Percentiles rank a stretch among this genome's conserved stretches.
Conservation (phyloP, 148 eudicot species). For the Amaranthus hypochondriacus region DNA sequence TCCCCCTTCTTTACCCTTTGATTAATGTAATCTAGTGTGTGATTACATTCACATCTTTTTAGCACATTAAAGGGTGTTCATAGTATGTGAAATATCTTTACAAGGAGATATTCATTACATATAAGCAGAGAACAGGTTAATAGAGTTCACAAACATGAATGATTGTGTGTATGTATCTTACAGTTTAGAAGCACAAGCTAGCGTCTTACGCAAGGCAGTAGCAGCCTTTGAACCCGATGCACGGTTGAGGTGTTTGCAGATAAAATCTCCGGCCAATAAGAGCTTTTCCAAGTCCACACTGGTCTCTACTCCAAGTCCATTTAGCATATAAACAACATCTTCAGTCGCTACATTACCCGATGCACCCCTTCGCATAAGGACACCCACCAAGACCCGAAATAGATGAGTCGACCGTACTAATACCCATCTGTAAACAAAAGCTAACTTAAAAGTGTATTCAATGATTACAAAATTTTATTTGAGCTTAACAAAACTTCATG, state of each 20-base stretch:
- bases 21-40: no score
- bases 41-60: no score
- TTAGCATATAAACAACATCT: slow-evolving; percentile 90
- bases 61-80: no score
- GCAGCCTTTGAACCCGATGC: slow-evolving; percentile 79
- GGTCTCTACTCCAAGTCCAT: slow-evolving; percentile 74
- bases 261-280: slow-evolving; percentile 69
- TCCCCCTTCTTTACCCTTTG: no score
- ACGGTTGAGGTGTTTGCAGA: slow-evolving; percentile 65
- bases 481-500: background rate
- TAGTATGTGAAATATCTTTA: no score
- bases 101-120: no score
- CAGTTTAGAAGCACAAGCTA: slow-evolving; percentile 56
- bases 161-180: slow-evolving; percentile 26
- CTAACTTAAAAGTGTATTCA: background rate
- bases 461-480: background rate
- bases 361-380: slow-evolving; percentile 95
- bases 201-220: slow-evolving; percentile 53
- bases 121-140: background rate
- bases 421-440: slow-evolving; percentile 63
- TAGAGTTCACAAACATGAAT: slow-evolving; percentile 11
- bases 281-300: slow-evolving; percentile 68
- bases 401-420: slow-evolving; percentile 73
- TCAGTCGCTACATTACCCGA: slow-evolving; percentile 93
- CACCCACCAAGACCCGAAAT: slow-evolving; percentile 90